Conservation (phyloP, 352 stramenopile species). For the Lagenidium giganteum region DNA sequence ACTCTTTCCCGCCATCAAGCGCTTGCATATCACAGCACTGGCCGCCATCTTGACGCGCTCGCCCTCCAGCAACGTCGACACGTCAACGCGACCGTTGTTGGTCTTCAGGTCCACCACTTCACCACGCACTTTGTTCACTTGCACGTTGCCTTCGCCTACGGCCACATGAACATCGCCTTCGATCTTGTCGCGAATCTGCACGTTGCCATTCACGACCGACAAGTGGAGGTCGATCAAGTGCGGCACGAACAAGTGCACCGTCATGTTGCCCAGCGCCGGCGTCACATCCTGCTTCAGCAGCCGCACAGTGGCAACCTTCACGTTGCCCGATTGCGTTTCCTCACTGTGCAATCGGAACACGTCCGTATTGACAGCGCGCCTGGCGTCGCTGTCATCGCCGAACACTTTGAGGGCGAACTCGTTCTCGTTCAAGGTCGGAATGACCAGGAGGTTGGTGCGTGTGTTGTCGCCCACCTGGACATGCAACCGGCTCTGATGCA, state of each 20-base stretch:
- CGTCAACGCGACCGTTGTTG: slow-evolving; percentile 42
- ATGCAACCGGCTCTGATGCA: slow-evolving; percentile 33
- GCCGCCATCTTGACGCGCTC: slow-evolving; percentile 42
- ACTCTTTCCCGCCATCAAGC: slow-evolving; percentile 41
- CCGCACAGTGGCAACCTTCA: too few relatives aligned
- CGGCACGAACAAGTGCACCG: slow-evolving; percentile 15
- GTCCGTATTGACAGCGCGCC: neutral
- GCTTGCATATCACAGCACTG: slow-evolving; percentile 46
- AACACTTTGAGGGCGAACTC: slow-evolving; percentile 42
- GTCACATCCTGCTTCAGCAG: slow-evolving; percentile 16
- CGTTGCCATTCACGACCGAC: slow-evolving; percentile 33
- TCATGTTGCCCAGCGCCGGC: neutral
- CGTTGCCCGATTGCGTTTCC: neutral
- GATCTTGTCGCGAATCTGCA: slow-evolving; percentile 53
- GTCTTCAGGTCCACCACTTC: slow-evolving; percentile 52
- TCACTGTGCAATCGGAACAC: slow-evolving; percentile 31
- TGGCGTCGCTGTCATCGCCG: neutral
- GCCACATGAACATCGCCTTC: slow-evolving; percentile 66
- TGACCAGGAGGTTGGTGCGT: slow-evolving; percentile 28
- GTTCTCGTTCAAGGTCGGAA: slow-evolving; percentile 35
- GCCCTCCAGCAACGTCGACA: slow-evolving; percentile 49
- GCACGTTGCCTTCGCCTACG: slow-evolving; percentile 48
- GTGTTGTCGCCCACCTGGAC: slow-evolving; percentile 31
- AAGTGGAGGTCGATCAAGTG: slow-evolving; percentile 39
- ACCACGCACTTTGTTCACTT: slow-evolving; percentile 59